phyloP scores from a whole-genome alignment of 1,284 basidiomycete species.

The Inonotus obliquus region DNA sequence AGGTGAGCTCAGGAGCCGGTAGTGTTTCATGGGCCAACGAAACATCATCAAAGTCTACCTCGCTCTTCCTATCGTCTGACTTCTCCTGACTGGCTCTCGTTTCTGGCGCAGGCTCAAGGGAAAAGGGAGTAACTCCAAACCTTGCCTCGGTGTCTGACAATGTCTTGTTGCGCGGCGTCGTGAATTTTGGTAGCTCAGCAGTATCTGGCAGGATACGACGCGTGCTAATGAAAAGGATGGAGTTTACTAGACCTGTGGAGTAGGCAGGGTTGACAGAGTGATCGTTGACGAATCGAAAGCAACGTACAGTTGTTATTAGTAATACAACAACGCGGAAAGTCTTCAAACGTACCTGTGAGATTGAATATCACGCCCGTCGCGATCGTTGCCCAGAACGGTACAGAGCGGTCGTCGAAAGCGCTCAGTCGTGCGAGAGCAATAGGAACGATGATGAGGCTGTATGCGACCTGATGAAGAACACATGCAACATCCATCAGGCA shows the following conservation, averaged over 20 bases:
- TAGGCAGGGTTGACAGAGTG: too few relatives aligned
- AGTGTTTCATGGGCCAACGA: not conserved
- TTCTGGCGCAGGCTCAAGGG: not conserved
- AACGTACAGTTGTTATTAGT: not conserved
- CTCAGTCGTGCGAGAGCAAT: constrained; percentile 32
- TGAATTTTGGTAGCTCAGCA: constrained; percentile 16
- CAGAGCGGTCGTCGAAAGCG: constrained; percentile 27
- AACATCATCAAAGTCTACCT: not conserved
- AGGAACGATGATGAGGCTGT: constrained; percentile 32
- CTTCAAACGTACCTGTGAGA: constrained; percentile 27
- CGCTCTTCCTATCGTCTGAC: not conserved
- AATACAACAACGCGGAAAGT: not conserved
- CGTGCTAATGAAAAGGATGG: constrained; percentile 20
- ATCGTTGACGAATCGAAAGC: too few relatives aligned
- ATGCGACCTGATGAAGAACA: constrained; percentile 27
- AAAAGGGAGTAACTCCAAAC: constrained; percentile 15
- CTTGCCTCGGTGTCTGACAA: constrained; percentile 7
- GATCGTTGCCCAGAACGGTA: constrained; percentile 31
- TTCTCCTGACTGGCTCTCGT: not conserved
- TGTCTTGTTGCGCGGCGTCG: constrained; percentile 12
- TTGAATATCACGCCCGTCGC: constrained; percentile 32
- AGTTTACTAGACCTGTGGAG: constrained; percentile 20
- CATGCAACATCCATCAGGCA: not conserved
- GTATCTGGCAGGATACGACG: constrained; percentile 18
- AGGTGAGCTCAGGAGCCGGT: not conserved